These are phyloP conservation scores for Diplodia intermedia DNA, from an alignment of 2,329 filamentous ascomycete species.

Conservation along the genomic window DNA sequence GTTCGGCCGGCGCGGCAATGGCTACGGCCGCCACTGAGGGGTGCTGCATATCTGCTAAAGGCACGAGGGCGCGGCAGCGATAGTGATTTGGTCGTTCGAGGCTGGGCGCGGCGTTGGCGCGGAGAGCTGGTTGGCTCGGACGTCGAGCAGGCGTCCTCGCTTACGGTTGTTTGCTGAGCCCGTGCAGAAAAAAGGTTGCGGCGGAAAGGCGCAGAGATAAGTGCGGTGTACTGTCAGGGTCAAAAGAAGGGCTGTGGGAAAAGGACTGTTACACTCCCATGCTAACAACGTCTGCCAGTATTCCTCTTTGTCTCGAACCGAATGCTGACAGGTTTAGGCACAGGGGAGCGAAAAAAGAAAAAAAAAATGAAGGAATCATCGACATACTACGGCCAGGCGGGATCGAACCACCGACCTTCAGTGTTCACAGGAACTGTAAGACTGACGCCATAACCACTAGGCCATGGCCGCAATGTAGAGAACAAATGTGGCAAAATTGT, in stretches of 20 bases:
- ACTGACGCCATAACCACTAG: constrained; percentile 34
- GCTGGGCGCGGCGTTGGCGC: constrained; percentile 10
- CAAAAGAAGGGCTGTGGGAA: no score
- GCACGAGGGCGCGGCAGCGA: constrained; percentile 13
- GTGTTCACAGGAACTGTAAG: constrained; percentile 27
- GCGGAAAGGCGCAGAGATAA: neutral
- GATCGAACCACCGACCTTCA: constrained; percentile 34
- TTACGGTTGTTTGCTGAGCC: neutral
- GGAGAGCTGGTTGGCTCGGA: neutral
- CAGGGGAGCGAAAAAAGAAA: neutral
- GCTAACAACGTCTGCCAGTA: no score
- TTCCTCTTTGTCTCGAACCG: no score
- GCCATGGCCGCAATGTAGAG: constrained; percentile 28
- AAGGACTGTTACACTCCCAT: no score
- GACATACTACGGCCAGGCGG: constrained; percentile 31
- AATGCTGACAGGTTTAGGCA: no score
- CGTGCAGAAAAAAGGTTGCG: no score
- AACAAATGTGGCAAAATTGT: neutral
- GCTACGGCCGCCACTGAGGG: constrained; percentile 6
- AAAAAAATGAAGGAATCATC: neutral
- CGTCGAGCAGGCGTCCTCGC: neutral
- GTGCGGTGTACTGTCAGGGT: no score
- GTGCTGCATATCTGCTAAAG: neutral
- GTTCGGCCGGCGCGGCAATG: constrained; percentile 16
- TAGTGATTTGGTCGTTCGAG: constrained; percentile 12